Conservation (phyloP, 192 early-diverging fungal genomes). For the Chytriomyces confervae region DNA sequence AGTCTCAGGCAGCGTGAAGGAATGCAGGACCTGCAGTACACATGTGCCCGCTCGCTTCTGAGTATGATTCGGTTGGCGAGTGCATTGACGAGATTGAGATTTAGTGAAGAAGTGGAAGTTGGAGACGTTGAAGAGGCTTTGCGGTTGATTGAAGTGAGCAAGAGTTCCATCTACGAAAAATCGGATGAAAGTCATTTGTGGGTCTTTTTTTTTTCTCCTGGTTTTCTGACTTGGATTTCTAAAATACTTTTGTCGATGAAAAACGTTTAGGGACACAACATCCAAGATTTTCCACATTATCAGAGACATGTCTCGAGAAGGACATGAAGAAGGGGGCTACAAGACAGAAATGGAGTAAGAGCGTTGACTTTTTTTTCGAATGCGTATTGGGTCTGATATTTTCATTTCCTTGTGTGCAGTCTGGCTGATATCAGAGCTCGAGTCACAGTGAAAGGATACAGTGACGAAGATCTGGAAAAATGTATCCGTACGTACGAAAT, state of each 20-base stretch:
- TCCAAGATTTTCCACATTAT: conserved; percentile 81
- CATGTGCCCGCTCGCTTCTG: conserved; percentile 84
- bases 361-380: neutral
- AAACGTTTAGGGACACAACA: conserved; percentile 49
- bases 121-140: conserved; percentile 88
- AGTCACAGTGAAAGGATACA: conserved; percentile 78
- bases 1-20: conserved; percentile 16
- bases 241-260: conserved; percentile 41
- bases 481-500: conserved; percentile 75
- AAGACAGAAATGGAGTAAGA: conserved; percentile 58
- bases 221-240: conserved; percentile 7
- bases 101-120: conserved; percentile 66
- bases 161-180: conserved; percentile 76
- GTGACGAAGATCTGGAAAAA: conserved; percentile 75
- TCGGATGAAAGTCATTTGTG: conserved; percentile 54
- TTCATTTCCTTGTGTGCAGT: conserved; percentile 43
- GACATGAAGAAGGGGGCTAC: conserved; percentile 51
- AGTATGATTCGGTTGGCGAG: conserved; percentile 84
- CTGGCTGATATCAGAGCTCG: conserved; percentile 71
- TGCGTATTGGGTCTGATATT: neutral
- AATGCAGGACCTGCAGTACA: conserved; percentile 73
- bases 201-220: conserved; percentile 33
- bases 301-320: conserved; percentile 69
- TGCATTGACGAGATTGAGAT: conserved; percentile 80
- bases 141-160: conserved; percentile 88